phyloP scores from a whole-genome alignment of 257 asterid species.

The Solanum habrochaites region DNA sequence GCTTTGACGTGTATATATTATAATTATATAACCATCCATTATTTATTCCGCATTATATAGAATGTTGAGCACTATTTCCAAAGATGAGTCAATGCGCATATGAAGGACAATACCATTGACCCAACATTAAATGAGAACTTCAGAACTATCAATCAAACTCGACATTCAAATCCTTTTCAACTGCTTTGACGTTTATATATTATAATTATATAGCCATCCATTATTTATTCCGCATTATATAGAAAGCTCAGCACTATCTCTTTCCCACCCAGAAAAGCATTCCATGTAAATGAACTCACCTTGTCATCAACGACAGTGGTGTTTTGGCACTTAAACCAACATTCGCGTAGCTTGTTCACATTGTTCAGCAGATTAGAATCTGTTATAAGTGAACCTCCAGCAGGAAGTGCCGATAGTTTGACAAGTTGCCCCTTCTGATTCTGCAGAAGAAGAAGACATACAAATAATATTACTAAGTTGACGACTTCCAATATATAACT shows the following conservation, averaged over 20 bases:
- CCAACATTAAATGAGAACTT: neutral
- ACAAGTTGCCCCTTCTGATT: conserved; percentile 13
- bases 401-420: conserved; percentile 29
- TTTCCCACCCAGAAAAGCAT: neutral
- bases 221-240: neutral
- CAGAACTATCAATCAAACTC: neutral
- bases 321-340: conserved; percentile 38
- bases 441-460: conserved; percentile 14
- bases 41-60: neutral
- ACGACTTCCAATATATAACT: neutral
- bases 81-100: no score
- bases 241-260: neutral
- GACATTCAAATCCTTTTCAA: neutral
- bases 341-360: conserved; percentile 48
- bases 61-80: neutral
- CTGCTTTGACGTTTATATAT: neutral
- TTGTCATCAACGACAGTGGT: conserved; percentile 53
- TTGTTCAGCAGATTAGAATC: conserved; percentile 24
- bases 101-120: neutral
- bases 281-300: conserved; percentile 23
- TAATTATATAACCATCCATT: neutral
- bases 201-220: neutral
- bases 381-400: conserved; percentile 17
- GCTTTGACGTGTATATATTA: neutral
- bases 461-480: neutral